A percentile compares a stretch with the other conserved stretches of the same genome.
These are phyloP conservation scores for Clavariopsis aquatica DNA, from an alignment of 495 filamentous ascomycete species.

Conservation along the genomic window DNA sequence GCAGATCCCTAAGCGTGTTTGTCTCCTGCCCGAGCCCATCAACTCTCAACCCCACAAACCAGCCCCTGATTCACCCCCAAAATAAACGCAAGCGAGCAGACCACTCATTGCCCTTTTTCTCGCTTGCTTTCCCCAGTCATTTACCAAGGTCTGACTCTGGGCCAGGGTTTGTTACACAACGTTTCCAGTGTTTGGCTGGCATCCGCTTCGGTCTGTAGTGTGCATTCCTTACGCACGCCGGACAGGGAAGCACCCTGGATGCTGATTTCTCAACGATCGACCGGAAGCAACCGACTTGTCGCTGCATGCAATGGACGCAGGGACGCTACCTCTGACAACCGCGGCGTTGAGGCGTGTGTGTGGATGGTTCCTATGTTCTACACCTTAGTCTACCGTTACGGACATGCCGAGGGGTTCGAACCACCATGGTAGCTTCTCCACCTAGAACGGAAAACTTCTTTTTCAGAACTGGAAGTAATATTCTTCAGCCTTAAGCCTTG, in stretches of 20 bases:
- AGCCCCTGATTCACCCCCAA: constrained; percentile 21
- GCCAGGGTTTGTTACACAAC: constrained; percentile 17
- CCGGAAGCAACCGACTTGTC: constrained; percentile 36
- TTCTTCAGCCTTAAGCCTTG: background rate
- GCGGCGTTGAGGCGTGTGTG: background rate
- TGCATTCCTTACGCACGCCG: constrained; percentile 18
- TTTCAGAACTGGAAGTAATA: background rate
- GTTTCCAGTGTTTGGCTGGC: constrained; percentile 30
- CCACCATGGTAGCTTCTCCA: background rate
- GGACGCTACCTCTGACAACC: too few relatives aligned
- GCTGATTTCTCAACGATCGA: constrained; percentile 23
- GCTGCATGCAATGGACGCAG: constrained; percentile 25
- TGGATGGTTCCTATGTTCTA: background rate
- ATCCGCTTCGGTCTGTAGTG: constrained; percentile 12
- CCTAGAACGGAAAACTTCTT: background rate
- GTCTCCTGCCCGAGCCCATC: background rate
- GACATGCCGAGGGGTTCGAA: background rate
- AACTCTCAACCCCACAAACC: background rate
- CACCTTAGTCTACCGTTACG: constrained; percentile 4
- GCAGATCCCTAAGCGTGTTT: too few relatives aligned
- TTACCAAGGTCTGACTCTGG: background rate
- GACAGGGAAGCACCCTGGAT: constrained; percentile 4
- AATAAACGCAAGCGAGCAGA: background rate
- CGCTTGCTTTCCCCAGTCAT: background rate
- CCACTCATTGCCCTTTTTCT: background rate